phyloP scores from a whole-genome alignment of 2,329 filamentous ascomycete species.

The Phoma herbarum region DNA sequence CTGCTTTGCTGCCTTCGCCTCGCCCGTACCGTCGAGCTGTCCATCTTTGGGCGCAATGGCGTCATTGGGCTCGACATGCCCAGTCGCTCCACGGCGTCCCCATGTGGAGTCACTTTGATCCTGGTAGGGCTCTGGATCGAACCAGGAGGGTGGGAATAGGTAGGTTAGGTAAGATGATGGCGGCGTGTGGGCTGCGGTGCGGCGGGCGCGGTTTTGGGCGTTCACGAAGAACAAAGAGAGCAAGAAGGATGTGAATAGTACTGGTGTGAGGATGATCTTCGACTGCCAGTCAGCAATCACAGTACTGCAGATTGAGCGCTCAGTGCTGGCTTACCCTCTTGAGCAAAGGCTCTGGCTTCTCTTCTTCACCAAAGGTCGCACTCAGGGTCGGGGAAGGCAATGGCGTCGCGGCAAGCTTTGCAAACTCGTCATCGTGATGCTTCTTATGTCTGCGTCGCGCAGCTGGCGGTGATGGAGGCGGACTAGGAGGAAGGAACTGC shows the following conservation, averaged over 20 bases:
- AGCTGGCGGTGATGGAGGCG: conserved; percentile 41
- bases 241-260: conserved; percentile 71
- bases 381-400: conserved; percentile 35
- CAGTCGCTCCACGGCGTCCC: conserved; percentile 23
- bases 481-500: conserved; percentile 36
- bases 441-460: conserved; percentile 35
- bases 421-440: conserved; percentile 41
- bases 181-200: conserved; percentile 46
- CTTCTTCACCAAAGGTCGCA: conserved; percentile 27
- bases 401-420: conserved; percentile 39
- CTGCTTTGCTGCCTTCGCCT: conserved; percentile 1
- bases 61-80: conserved; percentile 36
- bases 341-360: conserved; percentile 36
- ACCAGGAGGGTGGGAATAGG: conserved; percentile 39
- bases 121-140: conserved; percentile 57
- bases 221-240: conserved; percentile 72
- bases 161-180: conserved; percentile 32
- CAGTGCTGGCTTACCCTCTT: conserved; percentile 30
- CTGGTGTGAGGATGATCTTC: conserved; percentile 65
- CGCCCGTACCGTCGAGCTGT: conserved; percentile 6
- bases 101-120: conserved; percentile 44
- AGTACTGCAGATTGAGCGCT: background rate
- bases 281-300: background rate
- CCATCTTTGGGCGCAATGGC: conserved; percentile 27
- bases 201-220: conserved; percentile 63